Evolutionary conservation across 2,329 filamentous ascomycete species (phyloP), one percentile per base, ranked within the genome.

Genomic region (Cryoendolithus antarcticus): DNA sequence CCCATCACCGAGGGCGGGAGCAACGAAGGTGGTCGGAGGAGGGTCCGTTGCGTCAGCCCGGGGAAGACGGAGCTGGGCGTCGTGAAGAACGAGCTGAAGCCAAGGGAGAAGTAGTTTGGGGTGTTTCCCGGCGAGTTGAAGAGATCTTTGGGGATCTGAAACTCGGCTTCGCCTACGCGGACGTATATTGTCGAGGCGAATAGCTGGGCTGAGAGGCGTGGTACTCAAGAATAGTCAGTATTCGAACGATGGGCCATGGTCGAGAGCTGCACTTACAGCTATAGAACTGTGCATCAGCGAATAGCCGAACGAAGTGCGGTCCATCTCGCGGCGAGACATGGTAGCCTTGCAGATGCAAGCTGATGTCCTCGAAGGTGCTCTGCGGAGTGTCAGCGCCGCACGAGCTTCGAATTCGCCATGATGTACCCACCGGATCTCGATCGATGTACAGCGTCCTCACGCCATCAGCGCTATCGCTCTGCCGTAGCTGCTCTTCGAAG

Each of bases 251-350:
- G 21, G 6, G 19, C 21, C 13, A 9, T 7, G 4, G 35, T 35
- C 6, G 11, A 21, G 9, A 30, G 30, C 3, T 33, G 11, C 19
- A 60, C 76, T 56, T 66, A 86, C 82, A 65, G 54, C 76, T 86
- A 62, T 95, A 96, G 63, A 95, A 95, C 56, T 95, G 89, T 1
- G 89, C 86, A 61, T 96, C 89, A 12, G 88, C 86, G 61, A 93
- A 95, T 24, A 96, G 68, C 42, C 83, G 86, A 51, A 95, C 88
- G 60, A 89, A 95, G 61, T 95, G 85, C 39, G 77, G 75, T 36
- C 82, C 83, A 62, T 94, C 82, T 45, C 75, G 74, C 2, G 89
- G 88, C 40, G 73, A 71, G 44, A 95, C 74, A 63, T 93, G 82
- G 60, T 96, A 96, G 33, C 89, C 85, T 65, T 94, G 88, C 13